Evolutionary conservation across 257 asterid species (phyloP), one percentile per base, ranked within the genome.

Genomic region (Linderniella brevidens): DNA sequence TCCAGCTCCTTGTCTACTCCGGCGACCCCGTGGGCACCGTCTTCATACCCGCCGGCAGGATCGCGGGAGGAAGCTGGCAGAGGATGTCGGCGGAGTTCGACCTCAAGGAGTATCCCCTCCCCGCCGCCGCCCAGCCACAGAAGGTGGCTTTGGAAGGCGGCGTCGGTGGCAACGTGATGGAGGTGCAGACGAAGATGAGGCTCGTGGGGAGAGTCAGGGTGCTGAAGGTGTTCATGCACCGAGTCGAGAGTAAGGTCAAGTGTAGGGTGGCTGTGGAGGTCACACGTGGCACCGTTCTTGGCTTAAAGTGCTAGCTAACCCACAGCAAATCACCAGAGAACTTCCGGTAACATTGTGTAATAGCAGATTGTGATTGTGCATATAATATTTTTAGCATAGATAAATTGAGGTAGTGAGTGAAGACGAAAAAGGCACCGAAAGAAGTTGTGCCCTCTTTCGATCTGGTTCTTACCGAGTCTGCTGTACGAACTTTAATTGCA

Each of bases 31-130:
- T 87, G 11, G 97, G 97, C 0, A 39, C 61, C 9, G 86, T 80
- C 5, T 87, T 83, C 69, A 83, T 87, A 29, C 97, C 95, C 12
- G 93, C 97, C 4, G 95, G 97, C 4, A 80, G 54, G 62, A 87
- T 87, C 64, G 67, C 61, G 17, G 97, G 84, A 37, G 84, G 95
- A 0, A 69, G 77, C 19, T 68, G 73, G 5, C 95, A 87, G 80
- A 80, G 67, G 50, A 83, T 87, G 92, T 74, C 95, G 5, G 97
- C 97, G 13, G 78, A 82, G 71, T 69, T 86, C 44, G 78, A 73
- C 50, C 68, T 86, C 38, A 84, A 77, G 67, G 54, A 75, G 45
- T 82, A 82, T 19, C 97, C 94, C 14, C 52, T 79, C 11, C 32
- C 71, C 92, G 44, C 53, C 68, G 8, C 69, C 64, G 39, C 52